Evolutionary conservation across 2,329 filamentous ascomycete species (phyloP).

Genomic region (Aspergillus versicolor): DNA sequence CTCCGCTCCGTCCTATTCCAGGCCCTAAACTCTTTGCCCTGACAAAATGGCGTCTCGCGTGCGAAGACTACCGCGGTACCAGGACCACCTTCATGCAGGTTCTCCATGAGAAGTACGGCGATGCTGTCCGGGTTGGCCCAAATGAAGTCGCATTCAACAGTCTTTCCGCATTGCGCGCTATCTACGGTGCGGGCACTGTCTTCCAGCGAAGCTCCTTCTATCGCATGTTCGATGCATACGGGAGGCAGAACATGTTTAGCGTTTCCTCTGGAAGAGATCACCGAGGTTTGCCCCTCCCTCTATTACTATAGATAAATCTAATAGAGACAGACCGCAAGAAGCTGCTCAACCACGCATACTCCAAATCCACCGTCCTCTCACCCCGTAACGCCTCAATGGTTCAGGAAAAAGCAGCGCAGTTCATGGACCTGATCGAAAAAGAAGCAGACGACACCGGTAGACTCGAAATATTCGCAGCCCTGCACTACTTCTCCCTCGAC

Average conservation of each 20-base stretch:
- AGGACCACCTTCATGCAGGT: constrained; percentile 44
- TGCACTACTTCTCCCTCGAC: constrained; percentile 57
- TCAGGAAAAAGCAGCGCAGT: background rate
- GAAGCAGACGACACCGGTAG: constrained; percentile 30
- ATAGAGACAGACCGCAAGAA: background rate
- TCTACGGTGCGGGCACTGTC: background rate
- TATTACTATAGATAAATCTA: background rate
- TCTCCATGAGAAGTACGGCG: constrained; percentile 19
- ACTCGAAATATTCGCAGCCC: constrained; percentile 47
- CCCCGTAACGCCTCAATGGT: background rate
- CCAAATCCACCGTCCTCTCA: background rate
- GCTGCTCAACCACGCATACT: background rate
- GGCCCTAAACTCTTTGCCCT: constrained; percentile 43
- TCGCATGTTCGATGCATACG: background rate
- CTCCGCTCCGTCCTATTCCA: constrained; percentile 13
- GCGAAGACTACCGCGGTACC: constrained; percentile 46
- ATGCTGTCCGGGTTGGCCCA: background rate
- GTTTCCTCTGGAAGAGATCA: background rate
- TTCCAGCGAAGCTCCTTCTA: background rate
- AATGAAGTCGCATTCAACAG: background rate
- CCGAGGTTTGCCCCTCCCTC: background rate
- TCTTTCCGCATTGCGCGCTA: background rate
- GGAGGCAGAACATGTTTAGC: background rate
- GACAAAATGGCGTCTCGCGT: constrained; percentile 48
- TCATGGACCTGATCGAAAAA: constrained; percentile 36